These are phyloP conservation scores for Berberis vulgaris DNA, from an alignment of 164 flowering plant species.

Conservation along the genomic window DNA sequence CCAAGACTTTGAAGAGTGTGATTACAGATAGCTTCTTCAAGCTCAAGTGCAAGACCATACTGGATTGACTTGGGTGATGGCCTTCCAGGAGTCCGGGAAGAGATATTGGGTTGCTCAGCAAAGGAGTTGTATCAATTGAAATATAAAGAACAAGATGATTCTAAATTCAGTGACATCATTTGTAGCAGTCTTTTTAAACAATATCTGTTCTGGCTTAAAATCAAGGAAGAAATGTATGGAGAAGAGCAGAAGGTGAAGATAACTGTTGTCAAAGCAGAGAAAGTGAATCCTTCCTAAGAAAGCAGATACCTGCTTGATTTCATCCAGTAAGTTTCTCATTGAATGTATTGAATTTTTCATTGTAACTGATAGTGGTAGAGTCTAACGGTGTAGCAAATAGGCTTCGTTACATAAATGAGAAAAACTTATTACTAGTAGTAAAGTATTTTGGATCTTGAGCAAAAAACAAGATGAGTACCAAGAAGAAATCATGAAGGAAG, in stretches of 20 bases:
- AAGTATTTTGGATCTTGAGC: too few relatives aligned
- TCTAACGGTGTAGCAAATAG: too few relatives aligned
- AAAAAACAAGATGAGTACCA: too few relatives aligned
- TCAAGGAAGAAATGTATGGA: constrained; percentile 77
- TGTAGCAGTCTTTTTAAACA: constrained; percentile 48
- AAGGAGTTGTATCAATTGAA: constrained; percentile 62
- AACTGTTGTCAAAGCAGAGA: constrained; percentile 74
- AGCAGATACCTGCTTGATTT: constrained; percentile 48
- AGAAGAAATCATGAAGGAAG: too few relatives aligned
- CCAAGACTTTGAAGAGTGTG: constrained; percentile 63
- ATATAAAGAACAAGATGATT: constrained; percentile 51
- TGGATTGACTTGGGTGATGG: constrained; percentile 86
- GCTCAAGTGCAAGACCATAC: constrained; percentile 90
- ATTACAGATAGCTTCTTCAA: constrained; percentile 81
- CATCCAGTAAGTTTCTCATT: constrained; percentile 10
- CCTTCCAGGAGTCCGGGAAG: constrained; percentile 87
- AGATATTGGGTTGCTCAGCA: constrained; percentile 77
- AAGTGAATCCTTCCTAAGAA: constrained; percentile 45
- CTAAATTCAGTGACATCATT: constrained; percentile 42
- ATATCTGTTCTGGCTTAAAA: constrained; percentile 70
- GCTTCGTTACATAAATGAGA: too few relatives aligned
- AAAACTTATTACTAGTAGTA: too few relatives aligned
- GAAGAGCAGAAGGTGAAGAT: constrained; percentile 92
- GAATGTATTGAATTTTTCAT: too few relatives aligned
- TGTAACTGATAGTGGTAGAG: too few relatives aligned